Evolutionary conservation across 2,329 filamentous ascomycete species (phyloP), one percentile per base, ranked within the genome.

Genomic region (Annulohypoxylon truncatum): DNA sequence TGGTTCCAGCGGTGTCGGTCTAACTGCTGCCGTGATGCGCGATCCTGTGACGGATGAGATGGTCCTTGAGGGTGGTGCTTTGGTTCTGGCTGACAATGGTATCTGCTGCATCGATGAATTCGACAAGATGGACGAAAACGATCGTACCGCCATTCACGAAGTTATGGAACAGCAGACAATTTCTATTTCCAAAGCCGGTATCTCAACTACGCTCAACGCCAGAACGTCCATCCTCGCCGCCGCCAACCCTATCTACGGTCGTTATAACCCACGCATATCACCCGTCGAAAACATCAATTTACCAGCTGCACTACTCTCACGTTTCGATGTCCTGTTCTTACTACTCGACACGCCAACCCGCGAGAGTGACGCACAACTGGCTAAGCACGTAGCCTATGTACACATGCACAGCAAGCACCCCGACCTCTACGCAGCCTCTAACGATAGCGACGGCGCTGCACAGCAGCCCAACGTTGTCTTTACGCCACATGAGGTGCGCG

Each of bases 201-300:
- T 90, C 72, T 88, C 85, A 10, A 89, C 87, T 9, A 97, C 94
- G 0, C 87, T 99, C 63, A 99, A 99, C 78, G 96, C 96, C 20
- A 91, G 96, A 67, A 98, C 96, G 18, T 97, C 94, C 0, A 97
- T 99, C 75, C 88, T 99, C 13, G 95, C 96, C 15, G 96, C 96
- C 18, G 96, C 96, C 72, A 99, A 99, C 82, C 96, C 96, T 62
- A 87, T 99, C 42, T 99, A 99, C 76, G 96, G 96, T 69, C 93
- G 96, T 68, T 99, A 99, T 85, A 99, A 99, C 82, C 96, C 96
- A 61, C 93, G 94, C 69, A 92, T 99, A 73, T 97, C 95, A 0
- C 96, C 96, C 0, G 94, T 99, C 24, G 96, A 99, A 80, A 99
- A 99, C 80, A 99, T 99, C 82, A 99, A 99, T 80, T 89, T 99